Conservation (phyloP, 176 grass and related monocot species). For the Dendrocalamus sinicus region DNA sequence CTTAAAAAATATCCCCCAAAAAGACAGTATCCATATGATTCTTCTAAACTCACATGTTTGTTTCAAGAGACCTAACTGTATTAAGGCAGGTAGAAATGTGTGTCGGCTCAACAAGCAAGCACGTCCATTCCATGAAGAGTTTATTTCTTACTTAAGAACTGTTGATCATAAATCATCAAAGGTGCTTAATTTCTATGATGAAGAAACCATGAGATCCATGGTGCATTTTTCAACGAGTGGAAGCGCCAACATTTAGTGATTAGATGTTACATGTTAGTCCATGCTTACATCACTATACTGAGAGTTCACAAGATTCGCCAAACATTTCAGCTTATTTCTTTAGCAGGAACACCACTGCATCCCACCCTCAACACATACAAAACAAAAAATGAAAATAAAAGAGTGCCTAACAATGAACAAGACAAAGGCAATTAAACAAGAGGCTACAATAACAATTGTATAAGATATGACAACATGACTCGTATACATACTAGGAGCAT, state of each 20-base stretch:
- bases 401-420: neutral
- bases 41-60: neutral
- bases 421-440: slow-evolving; percentile 20
- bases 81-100: neutral
- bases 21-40: neutral
- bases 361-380: neutral
- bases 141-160: neutral
- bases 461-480: slow-evolving; percentile 18
- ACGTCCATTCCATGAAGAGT: neutral
- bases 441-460: slow-evolving; percentile 24
- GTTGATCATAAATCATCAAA: neutral
- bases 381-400: neutral
- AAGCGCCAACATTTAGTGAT: neutral
- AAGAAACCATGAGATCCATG: neutral
- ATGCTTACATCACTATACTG: neutral
- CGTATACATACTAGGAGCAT: slow-evolving; percentile 73
- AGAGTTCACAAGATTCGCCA: neutral
- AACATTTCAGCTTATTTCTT: neutral
- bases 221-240: neutral
- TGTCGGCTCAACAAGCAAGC: neutral
- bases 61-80: neutral
- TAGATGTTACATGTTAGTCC: slow-evolving; percentile 13
- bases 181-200: neutral
- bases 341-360: neutral
- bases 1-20: neutral